Base-by-base conservation (phyloP, 352 stramenopile genomes). In the Globisporangium splendens region DNA sequence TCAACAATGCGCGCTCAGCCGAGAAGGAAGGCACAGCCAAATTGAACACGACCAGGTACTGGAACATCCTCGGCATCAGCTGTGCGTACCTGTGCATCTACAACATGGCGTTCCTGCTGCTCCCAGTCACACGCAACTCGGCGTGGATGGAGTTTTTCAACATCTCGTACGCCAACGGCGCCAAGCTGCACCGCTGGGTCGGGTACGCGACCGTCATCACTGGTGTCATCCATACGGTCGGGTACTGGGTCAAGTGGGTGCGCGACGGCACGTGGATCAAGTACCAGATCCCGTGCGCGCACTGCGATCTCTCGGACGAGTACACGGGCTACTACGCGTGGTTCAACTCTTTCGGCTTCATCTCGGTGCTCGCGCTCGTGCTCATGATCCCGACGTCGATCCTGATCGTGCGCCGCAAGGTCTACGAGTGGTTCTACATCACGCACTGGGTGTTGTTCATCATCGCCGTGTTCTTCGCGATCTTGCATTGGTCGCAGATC, bases 81-180 rank as follows among this genome's bases (percentile, higher is more conserved):
- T 57, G 69, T 0, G 72, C 69, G 10, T 89, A 86, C 65, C 61
- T 72, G 33, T 78, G 69, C 65, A 74, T 89, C 48, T 91, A 79
- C 69, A 89, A 88, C 63, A 86, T 91, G 75, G 71, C 79, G 21
- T 84, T 91, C 56, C 61, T 91, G 14, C 62, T 82, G 43, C 55
- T 88, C 15, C 76, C 76, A 1, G 71, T 83, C 12, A 88, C 78
- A 21, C 69, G 76, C 44, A 85, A 83, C 48, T 77, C 63, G 4
- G 75, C 70, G 10, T 88, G 78, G 78, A 86, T 86, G 75, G 78
- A 88, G 52, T 86, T 83, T 54, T 77, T 86, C 54, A 82, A 79
- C 56, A 49, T 88, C 33, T 85, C 78, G 50, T 84, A 83, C 59
- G 65, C 67, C 10, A 84, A 84, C 46, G 77, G 69, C 12, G 65